Evolutionary conservation across 768 basidiomycete species (phyloP), one percentile per base, ranked within the genome.

Genomic region (Trametes gibbosa): DNA sequence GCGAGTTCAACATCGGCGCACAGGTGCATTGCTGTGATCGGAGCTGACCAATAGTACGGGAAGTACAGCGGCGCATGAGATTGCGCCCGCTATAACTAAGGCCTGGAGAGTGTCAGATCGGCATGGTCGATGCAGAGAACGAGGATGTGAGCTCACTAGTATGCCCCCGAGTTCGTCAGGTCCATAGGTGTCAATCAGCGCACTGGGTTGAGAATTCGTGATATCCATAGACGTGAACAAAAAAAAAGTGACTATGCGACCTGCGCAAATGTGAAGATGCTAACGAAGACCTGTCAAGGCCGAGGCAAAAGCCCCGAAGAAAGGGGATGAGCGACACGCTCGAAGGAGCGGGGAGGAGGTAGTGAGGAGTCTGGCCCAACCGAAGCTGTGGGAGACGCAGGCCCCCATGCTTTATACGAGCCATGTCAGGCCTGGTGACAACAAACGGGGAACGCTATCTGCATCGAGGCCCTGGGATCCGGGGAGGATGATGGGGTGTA

Each of bases 61-160:
- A 23, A 71, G 12, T 13, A 72, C 69, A 0, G 72, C 69, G 5
- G 67, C n/a, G 0, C 64, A 61, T 2, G 72, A 73, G 27, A 73
- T 58, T 3, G 58, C 62, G 3, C 67, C 68, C 5, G 71, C 70
- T 5, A 60, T 56, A 1, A 71, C 67, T 42, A 72, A 63, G 29
- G 47, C 57, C 72, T 73, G 21, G 8, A 21, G 1, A 23, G 19
- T 23, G 21, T 39, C 25, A 24, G 23, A 8, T 21, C 23, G 13
- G 50, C n/a, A n/a, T n/a, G n/a, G n/a, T n/a, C n/a, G n/a, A n/a
- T n/a, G n/a, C n/a, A n/a, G n/a, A n/a, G n/a, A n/a, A n/a, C n/a
- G n/a, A n/a, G n/a, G n/a, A n/a, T n/a, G n/a, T n/a, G n/a, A n/a
- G n/a, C n/a, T n/a, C n/a, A n/a, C 63, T 53, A 41, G 47, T 2